Conservation (phyloP, 2,329 filamentous ascomycete species). For the Coniochaeta ligniaria region DNA sequence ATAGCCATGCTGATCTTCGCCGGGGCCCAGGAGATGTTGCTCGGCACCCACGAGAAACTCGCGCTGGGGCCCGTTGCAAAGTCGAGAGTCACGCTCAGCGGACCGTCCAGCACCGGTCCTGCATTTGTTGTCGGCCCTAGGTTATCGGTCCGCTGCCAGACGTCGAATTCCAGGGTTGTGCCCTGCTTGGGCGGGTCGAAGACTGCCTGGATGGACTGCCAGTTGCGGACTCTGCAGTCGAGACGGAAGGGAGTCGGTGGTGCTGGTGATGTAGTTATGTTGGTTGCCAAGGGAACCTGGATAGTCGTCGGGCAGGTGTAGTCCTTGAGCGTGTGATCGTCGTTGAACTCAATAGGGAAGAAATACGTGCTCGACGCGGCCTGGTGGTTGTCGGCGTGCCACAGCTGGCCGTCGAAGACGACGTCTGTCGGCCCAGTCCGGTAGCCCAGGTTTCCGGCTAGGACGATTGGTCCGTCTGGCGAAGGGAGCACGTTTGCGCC, state of each 20-base stretch:
- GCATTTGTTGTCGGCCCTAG: background rate
- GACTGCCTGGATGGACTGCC: background rate
- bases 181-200: background rate
- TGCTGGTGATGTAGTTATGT: background rate
- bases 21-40: background rate
- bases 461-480: background rate
- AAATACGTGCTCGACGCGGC: conserved; percentile 3
- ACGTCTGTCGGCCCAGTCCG: conserved; percentile 1
- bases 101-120: background rate
- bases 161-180: background rate
- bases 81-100: background rate
- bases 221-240: background rate
- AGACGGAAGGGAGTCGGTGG: background rate
- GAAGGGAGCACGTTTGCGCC: conserved; percentile 3
- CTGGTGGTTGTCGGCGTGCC: conserved; percentile 6
- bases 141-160: background rate
- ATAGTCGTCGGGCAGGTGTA: conserved; percentile 2
- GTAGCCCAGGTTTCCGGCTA: conserved; percentile 1
- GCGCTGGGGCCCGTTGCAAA: background rate
- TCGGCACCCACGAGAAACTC: background rate
- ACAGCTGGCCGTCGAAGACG: conserved; percentile 1
- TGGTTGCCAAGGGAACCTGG: background rate
- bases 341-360: conserved; percentile 6
- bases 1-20: background rate
- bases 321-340: conserved; percentile 4